Base-by-base conservation (phyloP, 2,329 filamentous ascomycete species). In the Didymella sp. region DNA sequence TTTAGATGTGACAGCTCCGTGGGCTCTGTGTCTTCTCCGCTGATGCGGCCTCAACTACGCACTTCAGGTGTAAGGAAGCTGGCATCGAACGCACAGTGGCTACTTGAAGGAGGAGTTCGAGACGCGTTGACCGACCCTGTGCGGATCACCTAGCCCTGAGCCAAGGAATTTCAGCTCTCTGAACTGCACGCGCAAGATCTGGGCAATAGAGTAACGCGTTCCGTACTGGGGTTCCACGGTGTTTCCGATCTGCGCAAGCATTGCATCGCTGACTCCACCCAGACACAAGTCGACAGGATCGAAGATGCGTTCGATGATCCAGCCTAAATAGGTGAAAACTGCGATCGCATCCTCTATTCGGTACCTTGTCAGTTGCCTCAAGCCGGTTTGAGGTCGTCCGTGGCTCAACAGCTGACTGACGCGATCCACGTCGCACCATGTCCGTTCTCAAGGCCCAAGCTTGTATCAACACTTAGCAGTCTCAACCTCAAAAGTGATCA, bases 341-440 rank as follows among this genome's bases (percentile, higher is more conserved):
- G 25, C 37, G 40, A 50, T 25, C 31, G 13, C 9, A 19, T 40
- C 40, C 19, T 25, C 25, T 31, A 15, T 25, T 6, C n/a, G 24
- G 30, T 25, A 25, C 33, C n/a, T 11, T n/a, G 24, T 37, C 22
- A 15, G 24, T 22, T 15, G 11, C 15, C 31, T 25, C 40, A 28
- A 17, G 25, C 31, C 12, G 25, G 57, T 59, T 24, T 31, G 22
- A 9, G 6, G 15, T 35, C 4, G 15, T 30, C 22, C 17, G 24
- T 45, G 24, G 31, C 11, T 33, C 3, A 24, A 35, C 12, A 27
- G 15, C 21, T n/a, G 19, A 50, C 45, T 55, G 52, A 55, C 25
- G 52, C 52, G 44, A 40, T 45, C 19, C 12, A 33, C 19, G 52
- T 55, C 45, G 43, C 52, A 55, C 52, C 52, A 55, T 44, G 12